Evolutionary conservation across 1,139 yeast species (phyloP).

Genomic region (Eremothecium sinecaudum): DNA sequence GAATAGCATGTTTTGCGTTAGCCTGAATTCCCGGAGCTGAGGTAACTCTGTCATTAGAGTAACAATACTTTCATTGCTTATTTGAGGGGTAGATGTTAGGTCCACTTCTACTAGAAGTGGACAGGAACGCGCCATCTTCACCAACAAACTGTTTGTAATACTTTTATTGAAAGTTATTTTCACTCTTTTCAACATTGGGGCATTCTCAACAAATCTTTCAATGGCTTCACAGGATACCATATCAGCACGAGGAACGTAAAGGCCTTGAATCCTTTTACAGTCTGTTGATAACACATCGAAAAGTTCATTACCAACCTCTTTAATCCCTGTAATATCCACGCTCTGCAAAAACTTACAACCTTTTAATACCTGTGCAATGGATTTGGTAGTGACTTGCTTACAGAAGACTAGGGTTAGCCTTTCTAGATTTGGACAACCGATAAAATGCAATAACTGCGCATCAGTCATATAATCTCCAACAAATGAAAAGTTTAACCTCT

Average conservation of each 20-base stretch:
- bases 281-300: constrained; percentile 58
- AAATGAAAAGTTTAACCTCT: constrained; percentile 70
- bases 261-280: constrained; percentile 76
- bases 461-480: constrained; percentile 64
- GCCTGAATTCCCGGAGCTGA: constrained; percentile 73
- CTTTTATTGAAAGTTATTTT: constrained; percentile 65
- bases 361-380: constrained; percentile 52
- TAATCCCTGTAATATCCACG: constrained; percentile 84
- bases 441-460: constrained; percentile 43
- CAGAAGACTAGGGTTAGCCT: constrained; percentile 81
- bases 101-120: constrained; percentile 82
- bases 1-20: constrained; percentile 63
- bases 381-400: constrained; percentile 49
- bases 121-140: constrained; percentile 57
- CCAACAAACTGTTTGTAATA: constrained; percentile 62
- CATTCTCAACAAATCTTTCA: constrained; percentile 46
- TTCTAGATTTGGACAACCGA: constrained; percentile 68
- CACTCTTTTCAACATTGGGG: constrained; percentile 73
- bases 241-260: constrained; percentile 81
- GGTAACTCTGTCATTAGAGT: constrained; percentile 55
- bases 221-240: constrained; percentile 59
- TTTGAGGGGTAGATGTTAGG: constrained; percentile 69
- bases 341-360: constrained; percentile 70
- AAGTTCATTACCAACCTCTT: constrained; percentile 56
- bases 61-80: constrained; percentile 54